Evolutionary conservation across 129 eudicot genomes (phyloP), one percentile per base, ranked within the genome.

Genomic region (Lonicera japonica): DNA sequence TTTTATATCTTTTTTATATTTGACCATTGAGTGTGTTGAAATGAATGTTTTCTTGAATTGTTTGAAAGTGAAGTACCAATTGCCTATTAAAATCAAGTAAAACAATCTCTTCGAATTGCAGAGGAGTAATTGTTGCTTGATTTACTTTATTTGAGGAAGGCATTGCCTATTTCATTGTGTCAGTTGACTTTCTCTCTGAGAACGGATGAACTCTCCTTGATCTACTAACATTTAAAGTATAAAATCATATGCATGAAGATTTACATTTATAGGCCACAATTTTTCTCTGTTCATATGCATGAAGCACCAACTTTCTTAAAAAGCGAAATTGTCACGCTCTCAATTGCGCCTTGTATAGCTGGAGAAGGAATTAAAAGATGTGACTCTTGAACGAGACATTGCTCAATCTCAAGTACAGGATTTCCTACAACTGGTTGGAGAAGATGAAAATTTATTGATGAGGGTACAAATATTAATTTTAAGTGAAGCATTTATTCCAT

Each of bases 351-450:
- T 55, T 52, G 24, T 76, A 66, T 66, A 94, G 99, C 80, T 94
- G 79, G 87, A 83, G 85, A 85, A 76, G 61, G 83, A 82, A 70
- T 64, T 85, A 50, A 83, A 76, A 51, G 94, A 94, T 56, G 65
- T 88, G 50, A 88, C 78, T 67, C 29, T 70, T 71, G 95, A 88
- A 66, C 77, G 96, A 66, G 96, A 94, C 66, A 59, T 83, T 36
- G 96, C 96, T 54, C 79, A 72, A 66, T 64, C 95, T 14, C 92
- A 88, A 69, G 80, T 94, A 71, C 87, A 79, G 66, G 85, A 94
- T 43, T 64, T 88, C 73, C 61, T 74, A 72, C 84, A 73, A 47
- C 74, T 66, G 38, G 67, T 80, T 67, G 92, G 72, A 69, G 82
- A 82, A 54, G 69, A 79, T 38, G 75, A 70, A 50, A 76, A 40